phyloP scores from a whole-genome alignment of 257 asterid species.

The Nicotiana otophora region DNA sequence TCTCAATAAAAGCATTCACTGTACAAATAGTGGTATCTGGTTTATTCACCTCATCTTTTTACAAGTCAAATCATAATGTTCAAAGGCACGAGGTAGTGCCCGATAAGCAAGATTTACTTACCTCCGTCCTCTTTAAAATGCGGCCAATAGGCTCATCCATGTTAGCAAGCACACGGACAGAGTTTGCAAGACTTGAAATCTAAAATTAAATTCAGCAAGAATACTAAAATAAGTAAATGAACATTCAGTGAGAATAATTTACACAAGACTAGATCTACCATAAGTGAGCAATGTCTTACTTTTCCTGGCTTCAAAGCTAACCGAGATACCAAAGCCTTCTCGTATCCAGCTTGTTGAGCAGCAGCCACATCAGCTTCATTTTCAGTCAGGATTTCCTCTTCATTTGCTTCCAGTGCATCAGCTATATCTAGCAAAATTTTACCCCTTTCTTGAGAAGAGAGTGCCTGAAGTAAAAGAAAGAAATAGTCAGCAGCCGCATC shows the following conservation, averaged over 20 bases:
- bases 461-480: slow-evolving; percentile 29
- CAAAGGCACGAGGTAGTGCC: neutral
- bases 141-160: slow-evolving; percentile 89
- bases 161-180: slow-evolving; percentile 58
- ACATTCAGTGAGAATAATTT: neutral
- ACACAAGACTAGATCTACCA: neutral
- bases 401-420: slow-evolving; percentile 56
- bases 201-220: slow-evolving; percentile 12
- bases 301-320: slow-evolving; percentile 54
- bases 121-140: slow-evolving; percentile 66
- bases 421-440: slow-evolving; percentile 61
- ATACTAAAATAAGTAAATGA: neutral
- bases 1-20: neutral
- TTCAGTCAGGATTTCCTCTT: slow-evolving; percentile 34
- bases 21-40: neutral
- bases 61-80: neutral
- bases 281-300: slow-evolving; percentile 29
- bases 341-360: slow-evolving; percentile 61
- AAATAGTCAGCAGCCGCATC: slow-evolving; percentile 5
- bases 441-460: slow-evolving; percentile 63
- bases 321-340: slow-evolving; percentile 63
- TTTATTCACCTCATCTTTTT: neutral
- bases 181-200: slow-evolving; percentile 61
- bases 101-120: slow-evolving; percentile 12
- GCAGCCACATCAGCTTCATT: slow-evolving; percentile 66